These are phyloP conservation scores for Tolypocladium amazonense DNA, from an alignment of 2,329 filamentous ascomycete genomes.

Conservation along the genomic window DNA sequence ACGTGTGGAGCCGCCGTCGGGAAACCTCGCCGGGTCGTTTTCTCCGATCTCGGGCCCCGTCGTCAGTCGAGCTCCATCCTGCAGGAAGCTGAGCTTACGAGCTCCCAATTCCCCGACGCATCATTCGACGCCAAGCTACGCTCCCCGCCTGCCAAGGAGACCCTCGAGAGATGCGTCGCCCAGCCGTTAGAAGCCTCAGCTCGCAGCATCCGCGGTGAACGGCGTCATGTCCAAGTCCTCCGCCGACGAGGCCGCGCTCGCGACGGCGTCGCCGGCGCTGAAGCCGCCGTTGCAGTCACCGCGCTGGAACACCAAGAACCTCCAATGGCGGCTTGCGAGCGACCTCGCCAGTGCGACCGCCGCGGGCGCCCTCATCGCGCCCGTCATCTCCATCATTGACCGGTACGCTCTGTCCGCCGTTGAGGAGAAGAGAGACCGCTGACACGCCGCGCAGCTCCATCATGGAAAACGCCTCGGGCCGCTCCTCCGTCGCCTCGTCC, in stretches of 20 bases:
- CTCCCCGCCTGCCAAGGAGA: not conserved
- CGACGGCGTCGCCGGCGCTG: not conserved
- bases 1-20: not conserved
- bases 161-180: not conserved
- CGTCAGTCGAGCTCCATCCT: not conserved
- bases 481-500: slow-evolving; percentile 45
- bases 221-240: not conserved
- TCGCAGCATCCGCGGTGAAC: not conserved
- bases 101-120: not conserved
- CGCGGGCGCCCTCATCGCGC: slow-evolving; percentile 68
- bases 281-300: not conserved
- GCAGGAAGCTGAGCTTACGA: no score
- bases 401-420: slow-evolving; percentile 36
- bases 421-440: slow-evolving; percentile 2
- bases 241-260: not conserved
- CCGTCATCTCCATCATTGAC: slow-evolving; percentile 80
- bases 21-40: not conserved
- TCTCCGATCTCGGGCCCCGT: slow-evolving; percentile 1
- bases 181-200: not conserved
- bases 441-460: slow-evolving; percentile 44
- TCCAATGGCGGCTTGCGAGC: slow-evolving; percentile 54
- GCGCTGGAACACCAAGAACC: slow-evolving; percentile 65
- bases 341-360: slow-evolving; percentile 60
- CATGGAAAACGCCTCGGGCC: slow-evolving; percentile 72
- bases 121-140: not conserved